phyloP scores from a whole-genome alignment of 148 eudicot species.

The Vaccinium macrocarpon region DNA sequence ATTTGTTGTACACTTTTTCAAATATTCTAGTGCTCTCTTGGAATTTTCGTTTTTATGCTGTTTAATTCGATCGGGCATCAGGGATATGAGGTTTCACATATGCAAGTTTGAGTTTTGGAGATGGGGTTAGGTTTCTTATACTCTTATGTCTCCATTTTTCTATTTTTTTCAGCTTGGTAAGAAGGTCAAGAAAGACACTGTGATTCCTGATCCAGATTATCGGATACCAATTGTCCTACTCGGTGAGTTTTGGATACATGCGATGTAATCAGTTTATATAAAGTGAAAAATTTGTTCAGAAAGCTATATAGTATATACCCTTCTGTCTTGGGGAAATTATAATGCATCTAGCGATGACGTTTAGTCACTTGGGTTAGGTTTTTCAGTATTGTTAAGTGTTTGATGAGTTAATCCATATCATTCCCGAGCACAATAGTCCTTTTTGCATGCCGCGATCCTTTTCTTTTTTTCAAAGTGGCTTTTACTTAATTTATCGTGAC shows the following conservation, averaged over 20 bases:
- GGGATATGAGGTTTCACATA: background rate
- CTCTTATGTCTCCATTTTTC: background rate
- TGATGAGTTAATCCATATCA: background rate
- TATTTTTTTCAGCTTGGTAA: constrained; percentile 57
- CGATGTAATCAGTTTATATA: background rate
- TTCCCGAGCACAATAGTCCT: background rate
- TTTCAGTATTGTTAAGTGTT: background rate
- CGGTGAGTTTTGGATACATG: constrained; percentile 40
- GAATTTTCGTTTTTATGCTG: background rate
- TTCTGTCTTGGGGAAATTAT: background rate
- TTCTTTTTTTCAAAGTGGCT: background rate
- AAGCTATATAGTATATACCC: background rate
- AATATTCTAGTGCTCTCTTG: background rate
- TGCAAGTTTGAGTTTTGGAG: background rate
- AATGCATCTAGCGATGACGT: background rate
- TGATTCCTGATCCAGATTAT: constrained; percentile 87
- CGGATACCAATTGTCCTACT: constrained; percentile 79
- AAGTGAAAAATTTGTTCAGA: background rate
- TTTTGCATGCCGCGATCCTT: background rate
- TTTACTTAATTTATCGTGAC: background rate
- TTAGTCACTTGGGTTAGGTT: background rate
- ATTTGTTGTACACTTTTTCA: too few species aligned
- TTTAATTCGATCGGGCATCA: background rate
- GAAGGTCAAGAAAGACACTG: constrained; percentile 66
- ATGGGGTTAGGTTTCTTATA: background rate